Percentiles rank a stretch among this genome's conserved stretches.
phyloP scores from a whole-genome alignment of 768 basidiomycete species.

The Cubamyces sp. region DNA sequence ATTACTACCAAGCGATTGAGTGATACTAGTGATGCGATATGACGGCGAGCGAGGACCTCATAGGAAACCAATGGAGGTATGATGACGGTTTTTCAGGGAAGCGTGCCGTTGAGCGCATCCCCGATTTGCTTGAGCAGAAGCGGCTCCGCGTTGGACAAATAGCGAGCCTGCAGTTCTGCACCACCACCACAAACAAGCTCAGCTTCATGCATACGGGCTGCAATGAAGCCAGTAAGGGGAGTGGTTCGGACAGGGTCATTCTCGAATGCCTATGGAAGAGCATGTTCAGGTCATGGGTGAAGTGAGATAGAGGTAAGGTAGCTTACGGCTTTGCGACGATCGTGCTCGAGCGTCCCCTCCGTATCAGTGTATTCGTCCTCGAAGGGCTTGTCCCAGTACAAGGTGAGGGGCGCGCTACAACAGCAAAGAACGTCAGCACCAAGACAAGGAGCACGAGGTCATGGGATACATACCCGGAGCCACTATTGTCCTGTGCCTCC shows the following conservation, averaged over 20 bases:
- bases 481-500: conserved; percentile 55
- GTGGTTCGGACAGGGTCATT: conserved; percentile 72
- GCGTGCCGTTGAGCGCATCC: conserved; percentile 26
- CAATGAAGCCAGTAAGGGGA: conserved; percentile 65
- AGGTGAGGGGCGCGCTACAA: conserved; percentile 44
- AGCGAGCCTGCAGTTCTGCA: conserved; percentile 58
- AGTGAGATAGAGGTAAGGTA: not conserved
- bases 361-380: conserved; percentile 61
- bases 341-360: conserved; percentile 73
- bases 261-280: conserved; percentile 57
- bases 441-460: not conserved
- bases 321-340: conserved; percentile 73
- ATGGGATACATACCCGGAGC: conserved; percentile 28
- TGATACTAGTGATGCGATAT: not conserved
- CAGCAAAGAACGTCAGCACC: not conserved
- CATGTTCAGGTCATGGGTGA: not conserved
- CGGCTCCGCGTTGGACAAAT: conserved; percentile 70
- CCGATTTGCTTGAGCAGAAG: conserved; percentile 71
- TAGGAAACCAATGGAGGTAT: not conserved
- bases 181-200: conserved; percentile 63
- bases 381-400: conserved; percentile 77
- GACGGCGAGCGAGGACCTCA: not conserved
- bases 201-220: conserved; percentile 61
- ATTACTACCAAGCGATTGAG: not conserved
- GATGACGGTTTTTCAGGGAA: not conserved